phyloP scores from a whole-genome alignment of 2,329 filamentous ascomycete species.

The Ophiostoma sp. region DNA sequence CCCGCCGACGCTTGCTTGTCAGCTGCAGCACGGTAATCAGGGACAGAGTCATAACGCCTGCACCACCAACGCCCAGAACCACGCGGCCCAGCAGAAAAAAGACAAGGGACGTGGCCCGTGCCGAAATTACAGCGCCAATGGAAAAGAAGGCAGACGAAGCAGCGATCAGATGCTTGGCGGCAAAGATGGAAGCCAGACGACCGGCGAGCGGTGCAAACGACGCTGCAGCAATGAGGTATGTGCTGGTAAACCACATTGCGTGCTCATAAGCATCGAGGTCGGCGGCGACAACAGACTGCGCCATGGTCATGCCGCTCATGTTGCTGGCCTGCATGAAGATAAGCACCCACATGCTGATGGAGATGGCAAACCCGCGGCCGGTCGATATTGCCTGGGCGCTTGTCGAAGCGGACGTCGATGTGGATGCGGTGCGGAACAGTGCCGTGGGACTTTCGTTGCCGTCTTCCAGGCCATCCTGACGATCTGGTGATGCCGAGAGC shows the following conservation, averaged over 20 bases:
- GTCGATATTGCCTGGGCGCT: background rate
- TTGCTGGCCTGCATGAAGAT: constrained; percentile 63
- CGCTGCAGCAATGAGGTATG: constrained; percentile 62
- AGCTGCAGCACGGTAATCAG: constrained; percentile 75
- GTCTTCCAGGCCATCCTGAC: background rate
- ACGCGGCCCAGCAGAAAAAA: constrained; percentile 65
- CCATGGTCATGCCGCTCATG: constrained; percentile 75
- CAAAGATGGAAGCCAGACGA: constrained; percentile 68
- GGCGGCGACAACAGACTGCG: constrained; percentile 68
- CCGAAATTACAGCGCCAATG: constrained; percentile 59
- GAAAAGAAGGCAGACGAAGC: constrained; percentile 54
- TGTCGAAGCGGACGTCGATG: background rate
- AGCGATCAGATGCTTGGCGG: constrained; percentile 60
- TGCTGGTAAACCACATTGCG: constrained; percentile 75
- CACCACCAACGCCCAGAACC: constrained; percentile 62
- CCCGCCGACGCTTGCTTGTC: constrained; percentile 60
- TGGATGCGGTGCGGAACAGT: background rate
- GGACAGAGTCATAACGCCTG: constrained; percentile 66
- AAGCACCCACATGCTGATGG: constrained; percentile 48
- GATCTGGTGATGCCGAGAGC: background rate
- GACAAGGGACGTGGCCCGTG: constrained; percentile 52
- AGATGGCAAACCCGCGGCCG: background rate
- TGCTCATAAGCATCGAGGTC: constrained; percentile 69
- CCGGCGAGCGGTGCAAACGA: constrained; percentile 64
- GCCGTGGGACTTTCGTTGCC: background rate